Evolutionary conservation across 2,329 filamentous ascomycete genomes (phyloP).

Genomic region (Botrytis tulipae): DNA sequence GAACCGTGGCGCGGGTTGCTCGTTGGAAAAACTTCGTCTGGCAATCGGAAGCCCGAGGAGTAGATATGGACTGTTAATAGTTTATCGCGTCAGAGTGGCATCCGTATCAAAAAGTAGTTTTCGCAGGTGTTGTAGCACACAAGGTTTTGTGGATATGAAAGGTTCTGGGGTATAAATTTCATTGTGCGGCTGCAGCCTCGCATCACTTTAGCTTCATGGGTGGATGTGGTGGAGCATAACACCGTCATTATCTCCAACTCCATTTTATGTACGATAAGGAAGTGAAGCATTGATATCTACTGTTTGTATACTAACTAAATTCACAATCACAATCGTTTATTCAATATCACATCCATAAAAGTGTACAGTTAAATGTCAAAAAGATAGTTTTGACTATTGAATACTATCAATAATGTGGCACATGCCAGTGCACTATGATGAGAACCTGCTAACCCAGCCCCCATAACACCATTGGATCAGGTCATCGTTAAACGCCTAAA

Average conservation of each 20-base stretch:
- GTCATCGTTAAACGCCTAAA: conserved; percentile 11
- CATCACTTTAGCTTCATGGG: conserved; percentile 7
- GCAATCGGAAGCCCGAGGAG: background rate
- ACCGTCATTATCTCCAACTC: background rate
- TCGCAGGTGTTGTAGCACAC: background rate
- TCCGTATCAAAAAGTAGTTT: background rate
- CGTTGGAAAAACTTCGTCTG: background rate
- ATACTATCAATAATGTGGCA: conserved; percentile 16
- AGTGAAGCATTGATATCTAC: background rate
- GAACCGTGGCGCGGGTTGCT: background rate
- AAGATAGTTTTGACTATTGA: conserved; percentile 19
- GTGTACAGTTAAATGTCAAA: conserved; percentile 12
- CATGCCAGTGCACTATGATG: conserved; percentile 12
- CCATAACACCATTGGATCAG: conserved; percentile 15
- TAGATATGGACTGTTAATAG: background rate
- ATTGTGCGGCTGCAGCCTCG: conserved; percentile 19
- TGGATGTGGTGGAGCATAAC: conserved; percentile 1
- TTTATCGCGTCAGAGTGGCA: background rate
- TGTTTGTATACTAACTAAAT: background rate
- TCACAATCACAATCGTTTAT: background rate
- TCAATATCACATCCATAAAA: conserved; percentile 3
- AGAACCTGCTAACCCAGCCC: conserved; percentile 9
- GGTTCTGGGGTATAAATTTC: conserved; percentile 7
- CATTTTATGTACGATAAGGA: background rate
- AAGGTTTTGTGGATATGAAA: background rate